Evolutionary conservation across 805 yeast species (phyloP), one percentile per base, ranked within the genome.

Genomic region (Nakazawaea laoshanensis): DNA sequence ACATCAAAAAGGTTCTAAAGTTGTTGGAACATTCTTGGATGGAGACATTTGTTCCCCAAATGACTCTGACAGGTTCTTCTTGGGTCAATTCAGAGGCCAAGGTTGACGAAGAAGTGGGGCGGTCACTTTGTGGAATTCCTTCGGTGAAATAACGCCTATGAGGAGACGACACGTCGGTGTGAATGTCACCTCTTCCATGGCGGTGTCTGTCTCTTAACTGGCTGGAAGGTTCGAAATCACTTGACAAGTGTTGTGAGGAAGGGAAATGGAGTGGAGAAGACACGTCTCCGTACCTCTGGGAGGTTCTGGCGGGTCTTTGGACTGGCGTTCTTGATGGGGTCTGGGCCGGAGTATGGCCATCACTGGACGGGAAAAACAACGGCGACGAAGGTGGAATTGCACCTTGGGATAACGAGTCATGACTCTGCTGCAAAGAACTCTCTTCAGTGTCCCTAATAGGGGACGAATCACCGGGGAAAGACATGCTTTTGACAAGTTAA

Each of bases 11-110:
- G 42, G 77, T 77, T 42, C 94, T 67, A 60, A 92, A 89, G 32
- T 72, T 68, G 44, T 75, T 80, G 24, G 83, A 70, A 45, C 92
- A 79, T 49, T 92, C 96, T 49, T 77, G 84, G 49, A 92, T 88
- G 30, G 94, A 81, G 18, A 92, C 95, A 50, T 89, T 87, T 1
- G 98, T 92, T 57, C 98, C 98, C 98, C 98, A 92, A 49, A 92
- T 89, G 34, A 92, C 95, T 48, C 94, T 71, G 16, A 77, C 75
- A 1, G 95, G 94, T 43, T 82, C 95, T 33, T 72, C 74, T 16
- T 63, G 61, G 33, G 61, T 54, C 7, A 48, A 48, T 12, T 55
- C 55, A 12, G 47, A 53, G 3, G 51, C 41, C 7, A 46, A 35
- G 1, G 46, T 46, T 20, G 44, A 34, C 14, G 48, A 33, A 26